Evolutionary conservation across 148 eudicot genomes (phyloP).

Genomic region (Linanthus parryae): DNA sequence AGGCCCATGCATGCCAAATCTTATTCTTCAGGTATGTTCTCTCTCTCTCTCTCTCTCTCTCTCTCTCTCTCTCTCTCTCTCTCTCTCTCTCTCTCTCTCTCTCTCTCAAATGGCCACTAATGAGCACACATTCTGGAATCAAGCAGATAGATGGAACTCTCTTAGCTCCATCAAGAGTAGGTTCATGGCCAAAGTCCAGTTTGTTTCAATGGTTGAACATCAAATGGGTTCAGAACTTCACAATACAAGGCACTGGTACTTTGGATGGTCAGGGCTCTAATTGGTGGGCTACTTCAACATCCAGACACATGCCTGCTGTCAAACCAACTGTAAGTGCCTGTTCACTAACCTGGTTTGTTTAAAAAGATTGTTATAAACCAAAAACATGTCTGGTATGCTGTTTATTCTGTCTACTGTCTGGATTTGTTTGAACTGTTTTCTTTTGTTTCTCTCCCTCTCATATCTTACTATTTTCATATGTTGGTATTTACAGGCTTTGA

Average conservation of each 20-base stretch:
- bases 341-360: not conserved
- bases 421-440: not conserved
- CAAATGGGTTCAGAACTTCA: conserved; percentile 75
- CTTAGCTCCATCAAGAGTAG: conserved; percentile 47
- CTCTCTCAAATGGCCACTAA: not conserved
- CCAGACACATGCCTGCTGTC: conserved; percentile 29
- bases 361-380: too few species aligned
- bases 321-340: conserved; percentile 64
- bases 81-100: not conserved
- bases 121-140: not conserved
- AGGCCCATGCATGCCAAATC: conserved; percentile 82
- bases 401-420: too few species aligned
- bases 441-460: not conserved
- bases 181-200: conserved; percentile 66
- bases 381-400: too few species aligned
- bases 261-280: conserved; percentile 72
- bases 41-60: not conserved
- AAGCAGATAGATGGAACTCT: conserved; percentile 66
- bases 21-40: conserved; percentile 49
- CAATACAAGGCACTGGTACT: conserved; percentile 64
- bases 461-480: not conserved
- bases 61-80: too few species aligned
- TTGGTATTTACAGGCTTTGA: conserved; percentile 41
- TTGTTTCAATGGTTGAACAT: conserved; percentile 74
- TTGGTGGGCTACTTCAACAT: conserved; percentile 56